A percentile compares a stretch with the other conserved stretches of the same genome.
Conservation (phyloP, 208 protist genomes). For the Acanthamoeba royreba region DNA sequence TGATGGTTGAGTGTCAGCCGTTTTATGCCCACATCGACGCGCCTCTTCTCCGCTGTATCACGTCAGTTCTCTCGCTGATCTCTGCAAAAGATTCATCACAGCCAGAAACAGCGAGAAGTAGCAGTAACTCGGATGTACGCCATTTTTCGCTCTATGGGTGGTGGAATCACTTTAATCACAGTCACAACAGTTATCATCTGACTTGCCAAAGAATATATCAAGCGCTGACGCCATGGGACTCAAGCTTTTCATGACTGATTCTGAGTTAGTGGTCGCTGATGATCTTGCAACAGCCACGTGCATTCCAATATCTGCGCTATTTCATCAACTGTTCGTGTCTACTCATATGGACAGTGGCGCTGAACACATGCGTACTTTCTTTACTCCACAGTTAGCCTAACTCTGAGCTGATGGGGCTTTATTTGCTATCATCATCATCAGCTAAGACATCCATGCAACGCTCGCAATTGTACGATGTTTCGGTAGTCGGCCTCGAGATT, state of each 20-base stretch:
- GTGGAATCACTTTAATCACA: no score
- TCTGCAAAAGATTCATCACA: no score
- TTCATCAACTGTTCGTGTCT: neutral
- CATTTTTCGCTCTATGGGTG: no score
- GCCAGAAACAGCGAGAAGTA: no score
- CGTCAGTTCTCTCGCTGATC: neutral
- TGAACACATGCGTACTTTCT: no score
- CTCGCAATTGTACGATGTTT: neutral
- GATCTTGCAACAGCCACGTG: neutral
- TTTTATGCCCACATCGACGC: neutral
- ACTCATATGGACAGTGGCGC: neutral
- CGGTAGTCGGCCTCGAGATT: neutral
- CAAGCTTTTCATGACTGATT: slow-evolving; percentile 2
- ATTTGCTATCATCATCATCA: no score
- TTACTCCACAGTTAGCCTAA: no score
- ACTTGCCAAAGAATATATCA: no score
- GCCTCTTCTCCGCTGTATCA: neutral
- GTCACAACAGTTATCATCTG: no score
- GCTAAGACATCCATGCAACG: neutral
- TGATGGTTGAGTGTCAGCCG: slow-evolving; percentile 19
- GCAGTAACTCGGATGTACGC: no score
- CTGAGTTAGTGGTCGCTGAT: neutral
- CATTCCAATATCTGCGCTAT: neutral
- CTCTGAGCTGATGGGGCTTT: no score
- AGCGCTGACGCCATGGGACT: neutral